These are phyloP conservation scores for Apophysomyces trapeziformis DNA, from an alignment of 371 early-diverging fungal species.

Conservation along the genomic window DNA sequence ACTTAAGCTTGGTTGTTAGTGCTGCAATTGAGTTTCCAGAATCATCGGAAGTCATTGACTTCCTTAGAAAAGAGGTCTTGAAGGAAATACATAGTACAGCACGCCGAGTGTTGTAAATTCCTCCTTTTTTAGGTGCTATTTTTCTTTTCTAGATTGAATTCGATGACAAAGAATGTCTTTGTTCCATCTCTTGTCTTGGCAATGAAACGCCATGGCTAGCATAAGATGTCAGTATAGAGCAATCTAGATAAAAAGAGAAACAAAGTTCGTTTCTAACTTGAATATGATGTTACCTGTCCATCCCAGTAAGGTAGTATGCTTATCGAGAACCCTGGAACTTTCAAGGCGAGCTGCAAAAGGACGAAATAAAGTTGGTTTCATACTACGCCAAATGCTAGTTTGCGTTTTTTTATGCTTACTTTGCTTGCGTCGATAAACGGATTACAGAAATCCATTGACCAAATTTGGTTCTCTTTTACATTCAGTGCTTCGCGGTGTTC, in stretches of 20 bases:
- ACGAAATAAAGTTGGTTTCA: not conserved
- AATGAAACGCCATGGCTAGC: conserved; percentile 62
- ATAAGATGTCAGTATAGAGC: not conserved
- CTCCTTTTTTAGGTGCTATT: not conserved
- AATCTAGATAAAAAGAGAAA: too few species aligned
- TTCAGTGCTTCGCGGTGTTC: conserved; percentile 40
- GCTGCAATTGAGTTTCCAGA: conserved; percentile 36
- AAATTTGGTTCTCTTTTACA: conserved; percentile 56
- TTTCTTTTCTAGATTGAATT: conserved; percentile 50
- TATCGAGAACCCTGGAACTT: conserved; percentile 67
- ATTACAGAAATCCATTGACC: conserved; percentile 72
- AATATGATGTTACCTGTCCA: conserved; percentile 52
- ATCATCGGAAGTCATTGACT: conserved; percentile 31
- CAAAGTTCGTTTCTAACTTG: too few species aligned
- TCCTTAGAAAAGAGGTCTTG: conserved; percentile 32
- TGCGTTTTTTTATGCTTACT: conserved; percentile 6
- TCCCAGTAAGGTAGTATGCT: conserved; percentile 68
- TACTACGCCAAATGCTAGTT: not conserved
- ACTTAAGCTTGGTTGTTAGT: conserved; percentile 8
- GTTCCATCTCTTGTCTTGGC: conserved; percentile 54
- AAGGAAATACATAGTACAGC: conserved; percentile 34
- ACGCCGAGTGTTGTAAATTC: conserved; percentile 17
- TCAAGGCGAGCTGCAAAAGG: conserved; percentile 36
- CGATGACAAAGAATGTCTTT: conserved; percentile 58
- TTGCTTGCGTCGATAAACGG: conserved; percentile 66